Conservation (phyloP, 2,329 filamentous ascomycete species). For the Neonectria punicea region DNA sequence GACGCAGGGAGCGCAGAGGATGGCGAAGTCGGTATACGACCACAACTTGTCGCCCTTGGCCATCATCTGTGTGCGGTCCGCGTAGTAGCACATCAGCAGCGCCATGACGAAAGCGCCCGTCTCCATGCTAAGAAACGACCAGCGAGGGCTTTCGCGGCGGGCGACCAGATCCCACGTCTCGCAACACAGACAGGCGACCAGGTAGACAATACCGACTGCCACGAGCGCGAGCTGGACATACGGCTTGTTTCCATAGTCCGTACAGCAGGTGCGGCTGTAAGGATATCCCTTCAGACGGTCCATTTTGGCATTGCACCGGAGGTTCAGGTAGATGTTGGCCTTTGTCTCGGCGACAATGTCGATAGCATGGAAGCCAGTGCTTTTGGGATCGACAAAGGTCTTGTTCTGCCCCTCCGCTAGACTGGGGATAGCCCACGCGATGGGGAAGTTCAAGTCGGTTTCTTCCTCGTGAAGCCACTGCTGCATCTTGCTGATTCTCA, state of each 20-base stretch:
- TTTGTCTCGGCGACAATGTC: conserved; percentile 44
- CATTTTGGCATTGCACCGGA: conserved; percentile 60
- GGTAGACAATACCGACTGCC: conserved; percentile 28
- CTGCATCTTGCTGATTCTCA: conserved; percentile 34
- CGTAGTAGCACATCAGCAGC: conserved; percentile 43
- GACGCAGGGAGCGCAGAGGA: conserved; percentile 34
- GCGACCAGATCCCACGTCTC: conserved; percentile 30
- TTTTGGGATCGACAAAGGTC: conserved; percentile 31
- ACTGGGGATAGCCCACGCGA: conserved; percentile 36
- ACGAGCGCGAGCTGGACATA: conserved; percentile 39
- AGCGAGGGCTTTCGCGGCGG: conserved; percentile 23
- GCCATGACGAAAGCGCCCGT: conserved; percentile 40
- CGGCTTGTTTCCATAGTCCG: conserved; percentile 51
- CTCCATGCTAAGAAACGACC: conserved; percentile 37
- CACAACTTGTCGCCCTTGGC: conserved; percentile 44
- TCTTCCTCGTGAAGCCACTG: conserved; percentile 30
- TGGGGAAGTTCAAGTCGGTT: conserved; percentile 29
- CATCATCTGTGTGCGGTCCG: conserved; percentile 45
- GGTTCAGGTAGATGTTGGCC: conserved; percentile 60
- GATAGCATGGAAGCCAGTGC: conserved; percentile 46
- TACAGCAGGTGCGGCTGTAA: conserved; percentile 64
- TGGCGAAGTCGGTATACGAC: conserved; percentile 30
- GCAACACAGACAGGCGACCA: conserved; percentile 29
- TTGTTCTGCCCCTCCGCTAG: conserved; percentile 32
- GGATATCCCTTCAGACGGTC: conserved; percentile 49